Percentiles rank a stretch among this genome's conserved stretches.
phyloP scores from a whole-genome alignment of 208 protist species.

The Leishmania aethiopica region DNA sequence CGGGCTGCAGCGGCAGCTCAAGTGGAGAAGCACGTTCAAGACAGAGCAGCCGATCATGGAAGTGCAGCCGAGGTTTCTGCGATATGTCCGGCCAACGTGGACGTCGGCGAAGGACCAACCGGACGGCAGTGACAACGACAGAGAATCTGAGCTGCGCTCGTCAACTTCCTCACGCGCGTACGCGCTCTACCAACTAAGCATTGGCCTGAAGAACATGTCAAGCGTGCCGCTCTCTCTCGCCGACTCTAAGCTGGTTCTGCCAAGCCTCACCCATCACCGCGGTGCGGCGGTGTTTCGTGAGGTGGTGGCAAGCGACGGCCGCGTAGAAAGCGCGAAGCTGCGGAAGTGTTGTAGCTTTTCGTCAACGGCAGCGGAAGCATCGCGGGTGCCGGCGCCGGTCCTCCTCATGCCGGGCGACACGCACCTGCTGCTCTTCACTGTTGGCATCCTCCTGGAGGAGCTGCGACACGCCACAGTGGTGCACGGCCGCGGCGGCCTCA shows the following conservation, averaged over 20 bases:
- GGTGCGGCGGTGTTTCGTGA: conserved; percentile 15
- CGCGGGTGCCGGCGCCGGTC: background rate
- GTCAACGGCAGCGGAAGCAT: background rate
- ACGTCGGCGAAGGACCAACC: background rate
- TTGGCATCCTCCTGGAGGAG: conserved; percentile 33
- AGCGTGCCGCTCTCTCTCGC: conserved; percentile 37
- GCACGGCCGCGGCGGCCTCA: conserved; percentile 22
- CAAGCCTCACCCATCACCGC: conserved; percentile 15
- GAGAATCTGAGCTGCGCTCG: background rate
- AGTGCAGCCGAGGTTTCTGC: conserved; percentile 30
- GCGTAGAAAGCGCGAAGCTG: background rate
- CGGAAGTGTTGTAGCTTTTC: background rate
- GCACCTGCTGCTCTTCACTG: conserved; percentile 34
- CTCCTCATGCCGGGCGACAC: conserved; percentile 45
- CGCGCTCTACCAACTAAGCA: conserved; percentile 38
- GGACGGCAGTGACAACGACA: background rate
- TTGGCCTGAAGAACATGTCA: conserved; percentile 53
- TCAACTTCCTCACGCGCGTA: conserved; percentile 10
- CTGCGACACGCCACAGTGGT: conserved; percentile 39
- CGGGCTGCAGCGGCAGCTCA: conserved; percentile 41
- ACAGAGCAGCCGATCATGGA: conserved; percentile 56
- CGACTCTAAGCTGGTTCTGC: conserved; percentile 11
- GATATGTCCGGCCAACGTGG: conserved; percentile 16
- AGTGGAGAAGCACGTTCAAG: conserved; percentile 55
- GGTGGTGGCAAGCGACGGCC: background rate